Conservation (phyloP, 768 basidiomycete genomes). For the Lactarius akahatsu region DNA sequence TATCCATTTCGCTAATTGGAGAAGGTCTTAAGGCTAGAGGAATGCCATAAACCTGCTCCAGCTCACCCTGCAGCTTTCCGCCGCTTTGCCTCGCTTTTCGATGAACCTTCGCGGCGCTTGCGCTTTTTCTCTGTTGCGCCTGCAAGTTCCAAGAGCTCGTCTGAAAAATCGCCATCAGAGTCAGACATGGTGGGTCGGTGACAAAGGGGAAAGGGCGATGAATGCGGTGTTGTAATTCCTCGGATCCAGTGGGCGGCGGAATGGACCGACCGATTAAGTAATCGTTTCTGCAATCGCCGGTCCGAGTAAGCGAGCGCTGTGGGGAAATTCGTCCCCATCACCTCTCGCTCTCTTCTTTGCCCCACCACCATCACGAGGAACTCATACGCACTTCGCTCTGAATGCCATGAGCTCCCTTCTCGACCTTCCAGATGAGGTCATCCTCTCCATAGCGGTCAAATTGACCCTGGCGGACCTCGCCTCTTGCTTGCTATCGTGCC, state of each 20-base stretch:
- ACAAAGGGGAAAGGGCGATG: background rate
- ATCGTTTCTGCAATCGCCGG: background rate
- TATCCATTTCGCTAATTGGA: slow-evolving; percentile 27
- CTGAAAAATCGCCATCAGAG: slow-evolving; percentile 52
- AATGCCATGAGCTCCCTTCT: slow-evolving; percentile 7
- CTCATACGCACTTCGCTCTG: background rate
- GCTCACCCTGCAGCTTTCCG: slow-evolving; percentile 73
- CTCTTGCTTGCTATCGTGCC: slow-evolving; percentile 11
- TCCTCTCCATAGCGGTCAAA: slow-evolving; percentile 5
- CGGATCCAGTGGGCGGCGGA: background rate
- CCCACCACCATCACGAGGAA: background rate
- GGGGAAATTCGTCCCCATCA: background rate
- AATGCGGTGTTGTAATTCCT: background rate
- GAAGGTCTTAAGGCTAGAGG: slow-evolving; percentile 4
- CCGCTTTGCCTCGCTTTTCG: slow-evolving; percentile 54
- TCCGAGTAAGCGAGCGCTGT: background rate
- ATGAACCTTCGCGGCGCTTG: slow-evolving; percentile 51
- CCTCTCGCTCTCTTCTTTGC: background rate
- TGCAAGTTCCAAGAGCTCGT: slow-evolving; percentile 80
- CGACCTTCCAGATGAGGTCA: slow-evolving; percentile 19
- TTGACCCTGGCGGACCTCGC: slow-evolving; percentile 8
- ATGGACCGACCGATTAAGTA: too few relatives aligned
- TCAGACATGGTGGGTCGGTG: slow-evolving; percentile 44
- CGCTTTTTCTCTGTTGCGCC: slow-evolving; percentile 68
- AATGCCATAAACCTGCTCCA: background rate